phyloP scores from a whole-genome alignment of 768 basidiomycete species.

The Boletellus ananiceps region DNA sequence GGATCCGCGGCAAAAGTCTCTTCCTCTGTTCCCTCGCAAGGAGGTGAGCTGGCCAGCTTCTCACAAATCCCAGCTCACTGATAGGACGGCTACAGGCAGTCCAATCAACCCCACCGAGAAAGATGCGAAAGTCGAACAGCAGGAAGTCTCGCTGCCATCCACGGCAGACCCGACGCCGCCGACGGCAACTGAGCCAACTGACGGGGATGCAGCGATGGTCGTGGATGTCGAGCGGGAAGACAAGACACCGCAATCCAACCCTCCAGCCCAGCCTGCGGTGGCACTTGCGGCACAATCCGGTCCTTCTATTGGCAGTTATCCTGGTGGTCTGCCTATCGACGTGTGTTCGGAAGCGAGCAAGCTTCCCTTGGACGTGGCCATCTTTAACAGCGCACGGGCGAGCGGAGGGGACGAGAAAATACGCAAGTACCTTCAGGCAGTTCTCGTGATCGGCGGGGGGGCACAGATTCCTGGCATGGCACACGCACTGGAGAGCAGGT shows the following conservation, averaged over 20 bases:
- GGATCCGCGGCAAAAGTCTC: slow-evolving; percentile 22
- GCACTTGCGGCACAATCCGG: slow-evolving; percentile 9
- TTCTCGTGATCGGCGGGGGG: slow-evolving; percentile 84
- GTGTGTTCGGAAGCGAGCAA: slow-evolving; percentile 83
- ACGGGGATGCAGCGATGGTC: slow-evolving; percentile 36
- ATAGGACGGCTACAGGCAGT: slow-evolving; percentile 15
- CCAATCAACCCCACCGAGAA: slow-evolving; percentile 22
- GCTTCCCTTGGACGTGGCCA: slow-evolving; percentile 86
- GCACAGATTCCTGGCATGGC: slow-evolving; percentile 78
- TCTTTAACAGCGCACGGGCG: slow-evolving; percentile 87
- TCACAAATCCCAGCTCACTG: not conserved
- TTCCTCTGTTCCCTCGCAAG: slow-evolving; percentile 22
- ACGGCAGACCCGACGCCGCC: slow-evolving; percentile 33
- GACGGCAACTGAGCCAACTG: slow-evolving; percentile 13
- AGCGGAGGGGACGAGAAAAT: slow-evolving; percentile 87
- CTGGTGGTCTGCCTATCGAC: slow-evolving; percentile 58
- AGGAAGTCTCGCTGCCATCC: slow-evolving; percentile 31
- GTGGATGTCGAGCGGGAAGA: slow-evolving; percentile 46
- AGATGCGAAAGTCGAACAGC: slow-evolving; percentile 31
- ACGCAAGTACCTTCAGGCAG: slow-evolving; percentile 82
- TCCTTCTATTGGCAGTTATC: slow-evolving; percentile 31
- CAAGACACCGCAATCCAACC: slow-evolving; percentile 28
- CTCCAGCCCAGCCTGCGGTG: slow-evolving; percentile 21
- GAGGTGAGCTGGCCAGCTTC: slow-evolving; percentile 16
- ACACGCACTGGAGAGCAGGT: slow-evolving; percentile 87